Conservation (phyloP, 208 protist species). For the Leishmania major region DNA sequence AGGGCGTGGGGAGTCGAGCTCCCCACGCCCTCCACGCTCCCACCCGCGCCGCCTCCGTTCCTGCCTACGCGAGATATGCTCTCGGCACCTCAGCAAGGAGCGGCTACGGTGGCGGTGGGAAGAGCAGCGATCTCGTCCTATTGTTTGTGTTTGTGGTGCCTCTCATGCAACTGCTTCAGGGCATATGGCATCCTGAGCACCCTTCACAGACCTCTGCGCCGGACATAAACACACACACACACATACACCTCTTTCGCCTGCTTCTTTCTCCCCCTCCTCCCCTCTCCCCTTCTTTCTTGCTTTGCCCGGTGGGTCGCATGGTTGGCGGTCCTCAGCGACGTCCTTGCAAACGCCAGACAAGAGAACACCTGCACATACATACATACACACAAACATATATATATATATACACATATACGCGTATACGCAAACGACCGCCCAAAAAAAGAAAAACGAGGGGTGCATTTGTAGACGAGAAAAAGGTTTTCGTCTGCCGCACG, state of each 20-base stretch:
- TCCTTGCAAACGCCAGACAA: not conserved
- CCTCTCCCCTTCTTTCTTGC: not conserved
- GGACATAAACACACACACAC: not conserved
- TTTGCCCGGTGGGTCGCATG: not conserved
- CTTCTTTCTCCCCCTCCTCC: not conserved
- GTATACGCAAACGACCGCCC: not conserved
- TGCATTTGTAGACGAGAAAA: too few species aligned
- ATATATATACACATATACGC: not conserved
- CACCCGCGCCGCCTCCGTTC: not conserved
- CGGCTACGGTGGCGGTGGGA: not conserved
- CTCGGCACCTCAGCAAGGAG: not conserved
- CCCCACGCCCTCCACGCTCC: not conserved
- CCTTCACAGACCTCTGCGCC: constrained; percentile 1
- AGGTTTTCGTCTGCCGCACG: not conserved
- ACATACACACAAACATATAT: not conserved
- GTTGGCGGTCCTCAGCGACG: not conserved
- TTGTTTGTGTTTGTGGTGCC: not conserved
- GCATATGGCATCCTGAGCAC: not conserved
- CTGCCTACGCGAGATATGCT: not conserved
- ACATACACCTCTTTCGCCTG: not conserved
- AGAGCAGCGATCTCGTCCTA: not conserved
- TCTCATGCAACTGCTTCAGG: not conserved
- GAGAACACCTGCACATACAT: not conserved
- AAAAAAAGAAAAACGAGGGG: not conserved
- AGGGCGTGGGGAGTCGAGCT: not conserved